Conservation (phyloP, 1,284 basidiomycete species). For the Athelia psychrophila region DNA sequence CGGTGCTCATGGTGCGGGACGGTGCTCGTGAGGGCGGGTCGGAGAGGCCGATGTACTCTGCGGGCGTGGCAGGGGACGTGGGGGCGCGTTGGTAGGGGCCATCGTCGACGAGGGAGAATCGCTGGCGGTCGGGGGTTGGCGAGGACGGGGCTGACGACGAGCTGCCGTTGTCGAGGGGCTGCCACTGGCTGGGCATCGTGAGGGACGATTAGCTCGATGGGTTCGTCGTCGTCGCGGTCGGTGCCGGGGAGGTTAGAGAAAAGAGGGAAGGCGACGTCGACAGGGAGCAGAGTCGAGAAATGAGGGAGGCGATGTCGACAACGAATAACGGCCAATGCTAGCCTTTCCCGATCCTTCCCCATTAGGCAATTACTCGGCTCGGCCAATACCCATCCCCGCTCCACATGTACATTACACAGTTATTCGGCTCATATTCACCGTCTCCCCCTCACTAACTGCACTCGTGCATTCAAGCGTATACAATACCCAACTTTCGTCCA, state of each 20-base stretch:
- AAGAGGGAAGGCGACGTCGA: neutral
- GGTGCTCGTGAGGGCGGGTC: slow-evolving; percentile 9
- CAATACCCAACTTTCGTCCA: no score
- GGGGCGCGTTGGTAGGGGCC: neutral
- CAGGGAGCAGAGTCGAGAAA: neutral
- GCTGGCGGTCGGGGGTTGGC: neutral
- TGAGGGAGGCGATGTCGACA: no score
- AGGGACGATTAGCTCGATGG: no score
- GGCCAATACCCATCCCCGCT: no score
- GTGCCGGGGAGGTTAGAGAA: neutral
- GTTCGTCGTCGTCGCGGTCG: neutral
- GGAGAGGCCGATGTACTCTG: neutral
- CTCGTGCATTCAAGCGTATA: no score
- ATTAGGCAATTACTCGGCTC: no score
- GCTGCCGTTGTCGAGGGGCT: neutral
- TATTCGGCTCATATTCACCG: no score
- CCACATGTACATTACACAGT: no score
- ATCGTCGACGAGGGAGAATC: neutral
- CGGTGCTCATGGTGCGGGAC: slow-evolving; percentile 23
- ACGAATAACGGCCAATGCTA: no score
- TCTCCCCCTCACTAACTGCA: no score
- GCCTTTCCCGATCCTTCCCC: no score
- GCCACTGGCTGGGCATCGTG: neutral
- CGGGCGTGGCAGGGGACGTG: neutral
- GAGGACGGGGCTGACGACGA: neutral